Conservation (phyloP, 768 basidiomycete species). For the Tylopilus sp. region DNA sequence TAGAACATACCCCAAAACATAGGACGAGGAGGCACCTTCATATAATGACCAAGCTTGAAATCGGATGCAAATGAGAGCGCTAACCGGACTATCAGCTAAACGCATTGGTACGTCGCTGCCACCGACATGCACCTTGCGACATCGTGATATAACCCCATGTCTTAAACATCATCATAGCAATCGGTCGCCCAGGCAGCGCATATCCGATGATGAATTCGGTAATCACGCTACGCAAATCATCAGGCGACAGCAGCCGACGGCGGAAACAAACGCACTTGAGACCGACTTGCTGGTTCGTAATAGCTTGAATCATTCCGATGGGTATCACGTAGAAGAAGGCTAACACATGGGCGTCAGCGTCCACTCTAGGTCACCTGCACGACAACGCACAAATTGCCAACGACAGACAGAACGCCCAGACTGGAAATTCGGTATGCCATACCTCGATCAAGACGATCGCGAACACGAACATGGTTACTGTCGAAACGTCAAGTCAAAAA, state of each 20-base stretch:
- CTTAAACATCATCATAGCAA: constrained; percentile 82
- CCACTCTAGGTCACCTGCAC: no score
- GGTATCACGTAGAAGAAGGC: constrained; percentile 70
- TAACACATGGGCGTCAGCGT: background rate
- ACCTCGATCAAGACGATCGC: constrained; percentile 56
- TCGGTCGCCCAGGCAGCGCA: constrained; percentile 55
- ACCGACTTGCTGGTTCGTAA: constrained; percentile 77
- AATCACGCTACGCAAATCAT: constrained; percentile 44
- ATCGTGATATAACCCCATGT: constrained; percentile 70
- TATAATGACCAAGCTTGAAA: constrained; percentile 77
- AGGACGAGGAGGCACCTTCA: constrained; percentile 62
- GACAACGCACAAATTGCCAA: constrained; percentile 23
- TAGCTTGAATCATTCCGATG: constrained; percentile 70
- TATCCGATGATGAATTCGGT: constrained; percentile 69
- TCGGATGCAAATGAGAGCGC: constrained; percentile 66
- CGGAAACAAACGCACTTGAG: constrained; percentile 32
- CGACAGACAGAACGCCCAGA: constrained; percentile 42
- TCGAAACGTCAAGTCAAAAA: background rate
- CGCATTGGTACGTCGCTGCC: no score
- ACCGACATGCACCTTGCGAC: constrained; percentile 33
- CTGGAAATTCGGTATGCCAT: constrained; percentile 50
- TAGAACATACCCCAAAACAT: constrained; percentile 54
- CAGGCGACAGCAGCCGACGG: background rate
- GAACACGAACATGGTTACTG: constrained; percentile 52
- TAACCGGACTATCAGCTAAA: constrained; percentile 1